Percentiles rank a stretch among this genome's conserved stretches.
Evolutionary conservation across 495 filamentous ascomycete species (phyloP).

Genomic region (Aspergillus sclerotiicarbonarius): DNA sequence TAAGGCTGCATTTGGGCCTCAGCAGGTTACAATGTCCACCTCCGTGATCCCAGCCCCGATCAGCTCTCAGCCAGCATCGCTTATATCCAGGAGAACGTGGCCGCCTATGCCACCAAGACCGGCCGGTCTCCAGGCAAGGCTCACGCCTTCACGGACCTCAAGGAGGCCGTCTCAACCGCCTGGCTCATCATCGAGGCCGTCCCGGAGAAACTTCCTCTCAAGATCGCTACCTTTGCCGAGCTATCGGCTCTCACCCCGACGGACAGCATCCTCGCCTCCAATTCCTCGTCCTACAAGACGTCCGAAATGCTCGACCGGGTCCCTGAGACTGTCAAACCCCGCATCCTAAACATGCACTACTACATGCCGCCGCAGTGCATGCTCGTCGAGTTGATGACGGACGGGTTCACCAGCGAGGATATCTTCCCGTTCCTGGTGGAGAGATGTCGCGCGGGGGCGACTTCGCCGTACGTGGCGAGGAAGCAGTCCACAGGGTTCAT

Average conservation of each 20-base stretch:
- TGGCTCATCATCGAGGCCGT: slow-evolving; percentile 55
- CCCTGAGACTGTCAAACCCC: slow-evolving; percentile 27
- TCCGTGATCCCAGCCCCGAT: slow-evolving; percentile 41
- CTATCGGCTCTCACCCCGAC: slow-evolving; percentile 39
- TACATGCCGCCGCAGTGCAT: slow-evolving; percentile 44
- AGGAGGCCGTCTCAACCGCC: slow-evolving; percentile 38
- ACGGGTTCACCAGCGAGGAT: slow-evolving; percentile 36
- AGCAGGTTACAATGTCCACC: slow-evolving; percentile 39
- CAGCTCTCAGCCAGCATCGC: slow-evolving; percentile 31
- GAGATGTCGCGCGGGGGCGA: slow-evolving; percentile 35
- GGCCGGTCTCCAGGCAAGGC: slow-evolving; percentile 25
- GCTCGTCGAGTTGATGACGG: slow-evolving; percentile 52
- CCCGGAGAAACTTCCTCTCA: slow-evolving; percentile 52
- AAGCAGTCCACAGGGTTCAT: slow-evolving; percentile 51
- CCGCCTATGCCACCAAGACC: slow-evolving; percentile 33
- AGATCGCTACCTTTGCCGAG: slow-evolving; percentile 47
- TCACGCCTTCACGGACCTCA: slow-evolving; percentile 31
- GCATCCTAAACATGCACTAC: slow-evolving; percentile 45
- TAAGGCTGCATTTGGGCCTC: slow-evolving; percentile 39
- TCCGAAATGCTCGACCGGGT: slow-evolving; percentile 45
- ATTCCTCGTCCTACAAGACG: slow-evolving; percentile 48
- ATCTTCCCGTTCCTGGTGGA: slow-evolving; percentile 43
- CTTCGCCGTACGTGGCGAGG: slow-evolving; percentile 41
- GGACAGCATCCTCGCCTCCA: slow-evolving; percentile 54
- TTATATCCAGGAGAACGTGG: slow-evolving; percentile 37